phyloP scores from a whole-genome alignment of 208 protist species.

The Blastocrithidia nonstop region DNA sequence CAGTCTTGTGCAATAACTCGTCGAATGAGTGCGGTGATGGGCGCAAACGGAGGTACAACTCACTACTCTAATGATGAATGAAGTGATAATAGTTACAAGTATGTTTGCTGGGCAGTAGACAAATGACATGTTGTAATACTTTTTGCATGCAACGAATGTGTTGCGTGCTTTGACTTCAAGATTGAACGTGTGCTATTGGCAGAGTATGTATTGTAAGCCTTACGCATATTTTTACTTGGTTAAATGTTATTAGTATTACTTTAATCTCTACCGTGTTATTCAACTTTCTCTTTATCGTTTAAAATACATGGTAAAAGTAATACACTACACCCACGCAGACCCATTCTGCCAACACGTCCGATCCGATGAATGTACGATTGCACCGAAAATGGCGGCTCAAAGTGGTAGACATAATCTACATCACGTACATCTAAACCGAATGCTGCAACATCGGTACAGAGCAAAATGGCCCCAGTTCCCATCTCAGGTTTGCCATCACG shows the following conservation, averaged over 20 bases:
- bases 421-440: constrained; percentile 85
- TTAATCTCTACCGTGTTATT: too few species aligned
- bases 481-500: constrained; percentile 30
- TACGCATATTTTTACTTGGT: not conserved
- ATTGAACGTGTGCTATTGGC: too few species aligned
- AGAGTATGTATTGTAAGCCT: constrained; percentile 7
- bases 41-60: constrained; percentile 54
- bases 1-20: constrained; percentile 47
- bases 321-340: constrained; percentile 72
- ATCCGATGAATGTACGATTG: constrained; percentile 81
- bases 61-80: constrained; percentile 36
- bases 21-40: constrained; percentile 58
- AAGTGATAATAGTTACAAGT: constrained; percentile 32
- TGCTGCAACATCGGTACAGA: constrained; percentile 81
- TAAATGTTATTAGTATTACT: too few species aligned
- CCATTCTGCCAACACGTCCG: constrained; percentile 83
- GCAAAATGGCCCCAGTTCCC: constrained; percentile 66
- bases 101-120: constrained; percentile 21
- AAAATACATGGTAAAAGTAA: constrained; percentile 52
- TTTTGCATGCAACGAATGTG: constrained; percentile 41
- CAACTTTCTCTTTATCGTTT: too few species aligned
- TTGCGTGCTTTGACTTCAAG: constrained; percentile 40
- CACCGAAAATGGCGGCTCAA: constrained; percentile 63
- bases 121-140: too few species aligned
- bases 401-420: constrained; percentile 87